Evolutionary conservation across 306 rosid genomes (phyloP), one percentile per base, ranked within the genome.

Genomic region (Quercus rubra): DNA sequence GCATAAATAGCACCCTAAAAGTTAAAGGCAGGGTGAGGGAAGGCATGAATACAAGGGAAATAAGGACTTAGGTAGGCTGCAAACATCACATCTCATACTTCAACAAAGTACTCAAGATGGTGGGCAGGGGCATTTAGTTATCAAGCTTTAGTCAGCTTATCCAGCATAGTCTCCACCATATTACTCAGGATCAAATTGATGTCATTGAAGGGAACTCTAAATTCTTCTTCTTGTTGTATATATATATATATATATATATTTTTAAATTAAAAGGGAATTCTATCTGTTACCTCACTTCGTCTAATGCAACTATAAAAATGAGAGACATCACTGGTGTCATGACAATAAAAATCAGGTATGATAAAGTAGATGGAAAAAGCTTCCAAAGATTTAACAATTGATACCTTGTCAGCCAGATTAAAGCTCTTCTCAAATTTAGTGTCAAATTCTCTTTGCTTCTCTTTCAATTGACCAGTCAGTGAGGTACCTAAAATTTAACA

Each of bases 381-480:
- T 58, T 21, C 73, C 59, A 71, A 58, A 33, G 41, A 66, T 23
- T 20, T 52, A 69, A 35, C 73, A 66, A 28, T 57, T 56, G 19
- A 54, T 87, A 95, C 99, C 97, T 91, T 89, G 81, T 82, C 84
- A 33, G 82, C 85, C 85, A 90, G 81, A 78, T 84, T 88, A 82
- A 95, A 95, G 74, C 57, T 46, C 76, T 88, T 87, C 89, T 88
- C 94, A 80, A 93, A 91, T 84, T 86, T 89, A 19, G 84, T 73
- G 73, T 95, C 97, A 95, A 91, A 95, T 55, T 91, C 91, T 78
- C 79, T 86, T 73, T 91, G 89, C 85, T 95, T 95, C 80, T 85
- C 89, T 73, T 88, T 90, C 89, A 93, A 87, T 77, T 74, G 91
- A 75, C 85, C 77, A 23, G 99, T 88, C 79, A 95, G 83, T n/a